Evolutionary conservation across 73 alveolate genomes (phyloP), one percentile per base, ranked within the genome.

Genomic region (Loxodes magnus): DNA sequence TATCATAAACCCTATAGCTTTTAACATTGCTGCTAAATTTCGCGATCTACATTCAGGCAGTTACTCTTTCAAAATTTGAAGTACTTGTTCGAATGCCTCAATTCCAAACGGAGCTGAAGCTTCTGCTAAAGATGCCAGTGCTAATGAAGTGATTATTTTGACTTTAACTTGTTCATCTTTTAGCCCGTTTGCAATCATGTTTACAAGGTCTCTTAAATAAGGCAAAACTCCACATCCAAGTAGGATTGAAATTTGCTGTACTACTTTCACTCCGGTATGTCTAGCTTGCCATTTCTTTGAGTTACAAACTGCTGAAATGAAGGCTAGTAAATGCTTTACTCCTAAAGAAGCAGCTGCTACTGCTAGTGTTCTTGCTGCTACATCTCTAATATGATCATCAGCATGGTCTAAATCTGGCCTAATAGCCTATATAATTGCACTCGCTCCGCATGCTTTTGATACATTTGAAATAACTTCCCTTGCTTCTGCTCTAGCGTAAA

Each of bases 51-150:
- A 93, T 28, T 72, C 71, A 36, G 89, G 73, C 24, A 96, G 93
- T 44, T 99, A 99, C 52, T 96, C 98, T 95, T 97, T 91, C 24
- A 96, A 76, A 30, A 98, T 97, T 41, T 77, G 90, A 43, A 96
- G 73, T 34, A 94, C 97, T 30, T 82, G 64, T 31, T 92, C 98
- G 69, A 94, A 96, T 58, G 97, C 98, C 71, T 96, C 99, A 28
- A 96, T 94, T 60, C 99, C 99, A 67, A 94, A 96, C 29, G 99
- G 99, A 71, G 79, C 79, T 20, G 98, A 71, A 9, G 99, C 99
- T 67, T 96, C 99, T 4, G 99, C 99, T 39, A 96, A 60, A 16
- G 99, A 97, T 5, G 98, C 93, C 29, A 96, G 64, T 5, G 99
- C 99, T 49, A 96, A 71, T 9, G 99, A 98, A 0, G 99, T 96